phyloP scores from a whole-genome alignment of 2,329 filamentous ascomycete species.

The Biscogniauxia mediterranea region DNA sequence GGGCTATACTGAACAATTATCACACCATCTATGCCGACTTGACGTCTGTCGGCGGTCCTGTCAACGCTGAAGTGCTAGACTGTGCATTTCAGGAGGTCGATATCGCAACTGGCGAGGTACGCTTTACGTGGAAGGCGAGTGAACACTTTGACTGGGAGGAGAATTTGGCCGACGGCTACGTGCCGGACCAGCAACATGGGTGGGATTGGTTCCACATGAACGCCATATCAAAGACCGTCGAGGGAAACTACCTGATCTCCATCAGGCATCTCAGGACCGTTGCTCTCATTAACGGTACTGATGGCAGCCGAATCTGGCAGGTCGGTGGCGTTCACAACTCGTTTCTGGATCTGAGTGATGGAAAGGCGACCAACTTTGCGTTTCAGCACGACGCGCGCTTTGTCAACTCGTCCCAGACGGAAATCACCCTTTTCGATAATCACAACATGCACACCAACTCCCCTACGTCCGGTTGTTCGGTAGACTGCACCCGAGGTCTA shows the following conservation, averaged over 20 bases:
- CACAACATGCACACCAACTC: conserved; percentile 29
- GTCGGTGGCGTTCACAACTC: conserved; percentile 38
- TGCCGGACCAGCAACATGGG: conserved; percentile 1
- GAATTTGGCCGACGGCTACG: conserved; percentile 7
- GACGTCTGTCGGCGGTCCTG: conserved; percentile 31
- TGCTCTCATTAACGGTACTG: conserved; percentile 32
- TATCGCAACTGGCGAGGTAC: conserved; percentile 34
- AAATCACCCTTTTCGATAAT: conserved; percentile 40
- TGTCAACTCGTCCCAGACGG: conserved; percentile 27
- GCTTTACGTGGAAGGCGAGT: conserved; percentile 38
- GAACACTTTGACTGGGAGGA: conserved; percentile 27
- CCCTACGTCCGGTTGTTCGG: conserved; percentile 27
- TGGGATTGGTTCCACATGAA: conserved; percentile 43
- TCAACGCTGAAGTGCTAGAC: conserved; percentile 33
- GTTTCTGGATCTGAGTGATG: conserved; percentile 36
- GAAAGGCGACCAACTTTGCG: conserved; percentile 35
- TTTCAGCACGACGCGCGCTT: conserved; percentile 42
- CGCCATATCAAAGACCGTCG: conserved; percentile 34
- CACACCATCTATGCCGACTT: conserved; percentile 33
- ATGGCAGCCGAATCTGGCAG: conserved; percentile 36
- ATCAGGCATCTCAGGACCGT: conserved; percentile 33
- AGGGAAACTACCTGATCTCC: conserved; percentile 39
- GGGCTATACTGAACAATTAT: conserved; percentile 43
- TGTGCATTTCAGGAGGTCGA: conserved; percentile 41
- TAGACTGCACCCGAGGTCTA: conserved; percentile 41